Evolutionary conservation across 805 yeast species (phyloP).

Genomic region (Saccharomyces kudriavzevii): DNA sequence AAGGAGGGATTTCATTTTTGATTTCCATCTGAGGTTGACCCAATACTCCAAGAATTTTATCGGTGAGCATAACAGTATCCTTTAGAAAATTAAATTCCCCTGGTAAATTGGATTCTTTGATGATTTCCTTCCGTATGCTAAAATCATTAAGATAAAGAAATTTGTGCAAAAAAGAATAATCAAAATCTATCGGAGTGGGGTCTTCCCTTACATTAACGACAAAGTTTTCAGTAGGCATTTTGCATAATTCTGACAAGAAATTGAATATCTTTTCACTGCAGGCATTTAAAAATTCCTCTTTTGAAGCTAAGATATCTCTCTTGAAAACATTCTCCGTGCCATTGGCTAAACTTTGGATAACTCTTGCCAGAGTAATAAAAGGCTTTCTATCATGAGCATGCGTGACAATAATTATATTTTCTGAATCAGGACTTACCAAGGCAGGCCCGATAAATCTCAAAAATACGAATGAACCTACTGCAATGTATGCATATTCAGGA

Average conservation of each 20-base stretch:
- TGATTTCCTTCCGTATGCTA: slow-evolving; percentile 23
- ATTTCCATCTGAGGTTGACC: slow-evolving; percentile 53
- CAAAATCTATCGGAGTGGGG: slow-evolving; percentile 14
- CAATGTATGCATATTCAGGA: slow-evolving; percentile 54
- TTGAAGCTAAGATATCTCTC: slow-evolving; percentile 45
- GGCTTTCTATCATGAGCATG: slow-evolving; percentile 45
- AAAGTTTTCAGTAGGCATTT: slow-evolving; percentile 11
- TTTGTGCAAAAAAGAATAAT: slow-evolving; percentile 38
- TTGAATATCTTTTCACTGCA: slow-evolving; percentile 32
- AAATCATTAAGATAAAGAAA: slow-evolving; percentile 43
- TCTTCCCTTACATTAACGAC: slow-evolving; percentile 15
- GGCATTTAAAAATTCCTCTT: slow-evolving; percentile 33
- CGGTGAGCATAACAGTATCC: slow-evolving; percentile 33
- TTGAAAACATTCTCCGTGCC: slow-evolving; percentile 57
- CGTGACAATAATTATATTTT: slow-evolving; percentile 31
- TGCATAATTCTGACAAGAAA: slow-evolving; percentile 33
- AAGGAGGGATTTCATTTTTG: slow-evolving; percentile 47
- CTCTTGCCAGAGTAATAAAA: slow-evolving; percentile 68
- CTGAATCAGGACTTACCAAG: slow-evolving; percentile 73
- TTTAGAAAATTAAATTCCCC: slow-evolving; percentile 16
- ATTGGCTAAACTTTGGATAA: slow-evolving; percentile 77
- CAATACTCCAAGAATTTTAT: slow-evolving; percentile 35
- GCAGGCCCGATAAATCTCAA: slow-evolving; percentile 78
- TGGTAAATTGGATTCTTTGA: slow-evolving; percentile 7
- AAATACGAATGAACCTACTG: slow-evolving; percentile 80